Evolutionary conservation across 495 filamentous ascomycete genomes (phyloP).

Genomic region (Daldinia grandis): DNA sequence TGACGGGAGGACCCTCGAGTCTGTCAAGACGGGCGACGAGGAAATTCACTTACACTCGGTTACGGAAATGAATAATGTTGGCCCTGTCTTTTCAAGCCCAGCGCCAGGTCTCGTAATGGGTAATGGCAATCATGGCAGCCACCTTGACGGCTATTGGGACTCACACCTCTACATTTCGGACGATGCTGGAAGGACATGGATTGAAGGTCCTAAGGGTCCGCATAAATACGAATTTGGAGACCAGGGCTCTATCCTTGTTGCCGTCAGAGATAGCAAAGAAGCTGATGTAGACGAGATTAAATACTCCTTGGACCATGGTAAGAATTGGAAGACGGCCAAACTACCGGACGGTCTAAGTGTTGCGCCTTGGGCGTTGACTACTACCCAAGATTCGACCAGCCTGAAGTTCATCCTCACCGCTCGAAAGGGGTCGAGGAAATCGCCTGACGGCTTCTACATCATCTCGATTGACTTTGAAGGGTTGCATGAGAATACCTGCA

Average conservation of each 20-base stretch:
- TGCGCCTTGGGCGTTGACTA: slow-evolving; percentile 76
- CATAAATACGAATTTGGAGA: slow-evolving; percentile 97
- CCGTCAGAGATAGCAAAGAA: slow-evolving; percentile 76
- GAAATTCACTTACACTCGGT: slow-evolving; percentile 88
- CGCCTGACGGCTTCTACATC: slow-evolving; percentile 59
- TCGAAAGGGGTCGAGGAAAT: slow-evolving; percentile 54
- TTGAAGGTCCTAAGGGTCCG: slow-evolving; percentile 72
- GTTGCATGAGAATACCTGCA: slow-evolving; percentile 82
- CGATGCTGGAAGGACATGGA: slow-evolving; percentile 89
- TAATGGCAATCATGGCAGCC: slow-evolving; percentile 83
- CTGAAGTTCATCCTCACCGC: slow-evolving; percentile 82
- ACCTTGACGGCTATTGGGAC: slow-evolving; percentile 67
- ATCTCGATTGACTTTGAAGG: slow-evolving; percentile 83
- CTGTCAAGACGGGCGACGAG: slow-evolving; percentile 63
- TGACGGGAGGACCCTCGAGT: slow-evolving; percentile 81
- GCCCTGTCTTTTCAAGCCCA: slow-evolving; percentile 90
- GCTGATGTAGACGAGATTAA: slow-evolving; percentile 60
- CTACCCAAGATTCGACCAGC: slow-evolving; percentile 87
- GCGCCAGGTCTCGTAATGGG: slow-evolving; percentile 94
- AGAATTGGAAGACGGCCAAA: slow-evolving; percentile 73
- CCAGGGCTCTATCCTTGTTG: slow-evolving; percentile 85
- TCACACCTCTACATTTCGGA: slow-evolving; percentile 87
- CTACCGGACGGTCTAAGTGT: slow-evolving; percentile 69
- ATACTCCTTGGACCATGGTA: slow-evolving; percentile 90
- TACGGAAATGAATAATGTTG: slow-evolving; percentile 78